Base-by-base conservation (phyloP, 306 rosid species). In the Inga leiocalycina region DNA sequence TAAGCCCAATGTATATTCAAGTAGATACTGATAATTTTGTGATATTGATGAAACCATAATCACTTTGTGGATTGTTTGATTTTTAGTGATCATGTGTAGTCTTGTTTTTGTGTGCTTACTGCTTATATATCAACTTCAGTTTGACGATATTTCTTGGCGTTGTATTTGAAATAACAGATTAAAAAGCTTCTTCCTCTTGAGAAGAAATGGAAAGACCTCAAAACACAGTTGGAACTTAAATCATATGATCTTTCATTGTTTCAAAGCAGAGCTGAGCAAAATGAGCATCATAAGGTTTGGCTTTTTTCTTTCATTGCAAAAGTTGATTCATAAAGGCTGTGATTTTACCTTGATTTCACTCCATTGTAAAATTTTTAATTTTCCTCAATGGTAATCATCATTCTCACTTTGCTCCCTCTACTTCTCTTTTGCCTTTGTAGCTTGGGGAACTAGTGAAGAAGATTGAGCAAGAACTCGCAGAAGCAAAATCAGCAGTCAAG, bases 251-350 rank as follows among this genome's bases (percentile, higher is more conserved):
- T 96, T 78, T 88, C 93, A 34, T 81, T 96, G 77, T 96, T 93
- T 84, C 97, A 91, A 85, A 92, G 86, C 68, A 92, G 99, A 88
- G 97, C 94, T 73, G 97, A 92, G 89, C 97, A 96, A 84, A 96
- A 96, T 86, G 99, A 93, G 86, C 98, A 96, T 80, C 97, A 92
- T 82, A 96, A 96, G 99, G 99, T 96, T 83, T 78, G 61, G 77
- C 77, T 67, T 78, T 57, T 78, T 78, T n/a, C 22, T 62, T 62
- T 62, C 68, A 24, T 62, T 62, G 11, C 68, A 24, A 27, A 62
- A 62, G 32, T 74, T 67, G n/a, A 35, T 73, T 37, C 27, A n/a
- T 54, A 35, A 54, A 54, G 35, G 45, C 49, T 69, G 71, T 37
- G 41, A 5, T 59, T 76, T 56, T 66, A 34, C 37, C 65, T 70